Conservation (phyloP, 2,329 filamentous ascomycete genomes). For the Cytospora piceae region DNA sequence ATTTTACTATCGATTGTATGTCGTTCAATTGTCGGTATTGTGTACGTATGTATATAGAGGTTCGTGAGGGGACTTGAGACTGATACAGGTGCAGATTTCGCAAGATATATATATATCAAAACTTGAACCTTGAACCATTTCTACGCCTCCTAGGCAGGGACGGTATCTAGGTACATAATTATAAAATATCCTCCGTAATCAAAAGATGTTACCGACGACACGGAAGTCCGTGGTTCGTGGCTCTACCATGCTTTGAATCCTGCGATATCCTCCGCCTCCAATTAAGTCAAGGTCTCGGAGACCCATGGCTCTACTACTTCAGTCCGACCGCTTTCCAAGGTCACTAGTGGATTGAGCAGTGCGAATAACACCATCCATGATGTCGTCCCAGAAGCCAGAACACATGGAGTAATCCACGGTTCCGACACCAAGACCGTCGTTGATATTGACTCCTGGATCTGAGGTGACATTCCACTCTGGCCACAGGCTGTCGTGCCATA, state of each 20-base stretch:
- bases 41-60: no score
- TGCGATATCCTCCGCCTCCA: not conserved
- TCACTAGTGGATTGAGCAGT: not conserved
- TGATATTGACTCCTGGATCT: not conserved
- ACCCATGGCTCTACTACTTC: not conserved
- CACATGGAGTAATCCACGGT: constrained; percentile 12
- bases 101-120: no score
- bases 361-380: constrained; percentile 1
- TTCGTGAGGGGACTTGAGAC: no score
- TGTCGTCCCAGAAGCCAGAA: not conserved
- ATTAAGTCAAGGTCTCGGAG: not conserved
- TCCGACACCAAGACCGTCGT: not conserved
- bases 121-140: no score
- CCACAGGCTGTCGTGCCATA: not conserved
- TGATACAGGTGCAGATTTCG: no score
- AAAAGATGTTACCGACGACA: not conserved
- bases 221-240: not conserved
- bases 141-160: no score
- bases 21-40: no score
- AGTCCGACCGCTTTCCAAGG: not conserved
- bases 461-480: not conserved
- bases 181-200: not conserved
- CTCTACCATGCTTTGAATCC: not conserved
- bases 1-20: no score
- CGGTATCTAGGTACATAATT: no score